These are phyloP conservation scores for Boletus subparvulus DNA, from an alignment of 768 basidiomycete species.

Conservation along the genomic window DNA sequence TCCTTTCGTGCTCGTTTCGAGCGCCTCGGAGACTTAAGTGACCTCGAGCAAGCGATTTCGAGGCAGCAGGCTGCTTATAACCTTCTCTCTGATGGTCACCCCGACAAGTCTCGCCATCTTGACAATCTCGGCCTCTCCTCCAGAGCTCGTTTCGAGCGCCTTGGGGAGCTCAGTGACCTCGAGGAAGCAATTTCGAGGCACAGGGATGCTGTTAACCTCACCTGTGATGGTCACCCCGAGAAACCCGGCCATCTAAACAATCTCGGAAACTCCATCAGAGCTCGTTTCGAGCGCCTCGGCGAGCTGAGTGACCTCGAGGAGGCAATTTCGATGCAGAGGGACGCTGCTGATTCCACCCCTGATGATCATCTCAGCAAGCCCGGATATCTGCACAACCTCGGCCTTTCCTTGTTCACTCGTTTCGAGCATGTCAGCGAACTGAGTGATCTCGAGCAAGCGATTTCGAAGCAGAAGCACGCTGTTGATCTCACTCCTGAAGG, in stretches of 20 bases:
- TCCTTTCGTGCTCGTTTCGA: not conserved
- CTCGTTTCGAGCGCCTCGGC: not conserved
- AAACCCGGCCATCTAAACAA: too few species aligned
- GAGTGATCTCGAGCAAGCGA: not conserved
- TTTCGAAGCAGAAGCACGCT: not conserved
- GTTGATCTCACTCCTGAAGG: not conserved
- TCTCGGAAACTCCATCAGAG: too few species aligned
- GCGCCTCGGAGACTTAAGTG: not conserved
- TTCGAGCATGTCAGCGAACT: not conserved
- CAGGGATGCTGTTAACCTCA: not conserved
- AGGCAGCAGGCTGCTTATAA: not conserved
- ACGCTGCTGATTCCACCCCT: too few species aligned
- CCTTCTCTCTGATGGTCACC: not conserved
- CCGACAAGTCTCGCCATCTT: not conserved
- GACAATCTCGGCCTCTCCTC: not conserved
- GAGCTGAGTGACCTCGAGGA: not conserved
- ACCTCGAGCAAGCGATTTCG: constrained; percentile 5
- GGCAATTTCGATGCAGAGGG: not conserved
- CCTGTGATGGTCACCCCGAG: too few species aligned
- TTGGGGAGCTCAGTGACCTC: not conserved
- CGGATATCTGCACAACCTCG: not conserved
- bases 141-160: not conserved
- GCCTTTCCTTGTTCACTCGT: not conserved
- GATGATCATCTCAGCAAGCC: not conserved
- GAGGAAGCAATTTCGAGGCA: not conserved